These are phyloP conservation scores for Tothia fuscella DNA, from an alignment of 2,329 filamentous ascomycete genomes.

Conservation along the genomic window DNA sequence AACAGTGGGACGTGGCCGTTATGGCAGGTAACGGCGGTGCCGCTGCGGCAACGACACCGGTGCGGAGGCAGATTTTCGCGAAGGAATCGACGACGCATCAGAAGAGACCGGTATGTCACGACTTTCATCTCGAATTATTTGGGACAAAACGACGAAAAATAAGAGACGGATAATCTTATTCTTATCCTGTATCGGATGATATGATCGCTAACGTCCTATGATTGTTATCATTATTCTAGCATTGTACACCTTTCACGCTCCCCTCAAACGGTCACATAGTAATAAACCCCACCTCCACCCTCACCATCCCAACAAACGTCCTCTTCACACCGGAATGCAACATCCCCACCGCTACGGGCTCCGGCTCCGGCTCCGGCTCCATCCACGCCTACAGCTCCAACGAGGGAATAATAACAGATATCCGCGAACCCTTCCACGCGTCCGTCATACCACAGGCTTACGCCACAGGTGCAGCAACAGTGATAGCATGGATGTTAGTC, in stretches of 20 bases:
- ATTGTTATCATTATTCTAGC: slow-evolving; percentile 21
- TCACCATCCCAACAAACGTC: slow-evolving; percentile 48
- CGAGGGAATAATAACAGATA: slow-evolving; percentile 44
- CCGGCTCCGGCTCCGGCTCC: too few species aligned
- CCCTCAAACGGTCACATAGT: slow-evolving; percentile 46
- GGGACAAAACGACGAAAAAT: too few species aligned
- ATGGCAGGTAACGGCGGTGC: too few species aligned
- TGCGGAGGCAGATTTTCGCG: too few species aligned
- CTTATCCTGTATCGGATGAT: too few species aligned
- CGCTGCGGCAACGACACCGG: too few species aligned
- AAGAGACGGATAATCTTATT: too few species aligned
- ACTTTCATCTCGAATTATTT: too few species aligned
- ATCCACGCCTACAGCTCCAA: slow-evolving; percentile 23
- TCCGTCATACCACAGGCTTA: slow-evolving; percentile 90
- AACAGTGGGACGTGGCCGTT: too few species aligned
- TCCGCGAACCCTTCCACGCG: slow-evolving; percentile 81
- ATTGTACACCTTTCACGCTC: slow-evolving; percentile 51
- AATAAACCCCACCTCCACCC: slow-evolving; percentile 39
- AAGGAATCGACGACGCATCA: too few species aligned
- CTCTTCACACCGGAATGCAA: slow-evolving; percentile 49
- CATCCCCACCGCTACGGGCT: slow-evolving; percentile 27
- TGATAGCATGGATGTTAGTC: slow-evolving; percentile 82
- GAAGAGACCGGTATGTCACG: too few species aligned
- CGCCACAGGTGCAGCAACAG: slow-evolving; percentile 79
- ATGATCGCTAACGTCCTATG: too few species aligned